phyloP scores from a whole-genome alignment of 257 asterid genomes.

The Oldenlandia corymbosa region DNA sequence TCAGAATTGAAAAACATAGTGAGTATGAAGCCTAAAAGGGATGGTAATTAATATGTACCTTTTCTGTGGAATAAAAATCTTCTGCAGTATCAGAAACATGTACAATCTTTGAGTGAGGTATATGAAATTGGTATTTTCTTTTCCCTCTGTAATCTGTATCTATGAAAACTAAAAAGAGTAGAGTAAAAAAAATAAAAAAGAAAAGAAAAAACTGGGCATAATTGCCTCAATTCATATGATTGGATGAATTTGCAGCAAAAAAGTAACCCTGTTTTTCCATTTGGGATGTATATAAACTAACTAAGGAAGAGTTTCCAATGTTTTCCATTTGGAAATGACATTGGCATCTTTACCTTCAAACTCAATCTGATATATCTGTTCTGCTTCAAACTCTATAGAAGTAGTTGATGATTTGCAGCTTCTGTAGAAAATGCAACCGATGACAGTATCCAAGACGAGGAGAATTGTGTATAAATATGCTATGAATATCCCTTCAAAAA shows the following conservation, averaged over 20 bases:
- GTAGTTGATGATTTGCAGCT: slow-evolving; percentile 23
- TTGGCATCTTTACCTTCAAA: slow-evolving; percentile 25
- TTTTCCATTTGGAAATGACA: slow-evolving; percentile 15
- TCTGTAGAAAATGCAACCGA: slow-evolving; percentile 43
- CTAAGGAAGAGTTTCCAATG: slow-evolving; percentile 27
- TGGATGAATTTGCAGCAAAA: slow-evolving; percentile 8
- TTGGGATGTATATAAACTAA: neutral
- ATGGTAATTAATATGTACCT: too few relatives aligned
- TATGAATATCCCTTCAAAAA: slow-evolving; percentile 49
- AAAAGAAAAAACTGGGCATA: neutral
- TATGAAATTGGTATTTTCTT: neutral
- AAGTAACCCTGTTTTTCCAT: neutral
- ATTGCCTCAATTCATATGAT: slow-evolving; percentile 8
- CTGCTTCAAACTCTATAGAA: slow-evolving; percentile 21
- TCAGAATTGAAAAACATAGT: too few relatives aligned
- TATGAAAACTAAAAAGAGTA: slow-evolving; percentile 6
- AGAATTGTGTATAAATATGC: slow-evolving; percentile 56
- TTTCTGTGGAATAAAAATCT: slow-evolving; percentile 3
- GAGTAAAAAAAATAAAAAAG: too few relatives aligned
- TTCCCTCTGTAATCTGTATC: slow-evolving; percentile 1
- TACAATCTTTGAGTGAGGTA: neutral
- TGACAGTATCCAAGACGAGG: slow-evolving; percentile 57
- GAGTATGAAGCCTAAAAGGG: too few relatives aligned
- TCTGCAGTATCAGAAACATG: slow-evolving; percentile 10
- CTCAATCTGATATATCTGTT: slow-evolving; percentile 16